These are phyloP conservation scores for Rhynchospora pubera DNA, from an alignment of 176 grass and related monocot species.

Conservation along the genomic window DNA sequence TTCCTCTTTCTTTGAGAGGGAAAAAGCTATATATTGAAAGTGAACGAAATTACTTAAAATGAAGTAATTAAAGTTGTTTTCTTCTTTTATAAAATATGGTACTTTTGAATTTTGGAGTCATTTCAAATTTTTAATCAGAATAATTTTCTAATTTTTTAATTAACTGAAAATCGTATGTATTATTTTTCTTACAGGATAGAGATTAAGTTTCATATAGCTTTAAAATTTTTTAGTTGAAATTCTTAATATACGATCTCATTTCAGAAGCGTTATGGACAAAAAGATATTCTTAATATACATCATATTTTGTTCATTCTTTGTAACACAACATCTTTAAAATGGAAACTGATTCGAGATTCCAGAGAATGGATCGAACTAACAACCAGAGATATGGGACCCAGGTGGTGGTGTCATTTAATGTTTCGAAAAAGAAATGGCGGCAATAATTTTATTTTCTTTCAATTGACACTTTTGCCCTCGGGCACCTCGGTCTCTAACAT, in stretches of 20 bases:
- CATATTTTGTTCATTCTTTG: too few relatives aligned
- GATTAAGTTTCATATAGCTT: too few relatives aligned
- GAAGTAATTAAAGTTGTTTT: too few relatives aligned
- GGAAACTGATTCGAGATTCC: background rate
- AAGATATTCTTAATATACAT: too few relatives aligned
- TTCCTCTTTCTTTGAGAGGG: too few relatives aligned
- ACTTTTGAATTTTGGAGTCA: background rate
- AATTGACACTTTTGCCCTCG: background rate
- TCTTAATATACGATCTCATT: too few relatives aligned
- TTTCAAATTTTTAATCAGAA: background rate
- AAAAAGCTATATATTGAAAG: background rate
- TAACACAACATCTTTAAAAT: background rate
- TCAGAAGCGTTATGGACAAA: too few relatives aligned
- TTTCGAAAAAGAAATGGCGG: background rate
- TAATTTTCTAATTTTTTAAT: background rate
- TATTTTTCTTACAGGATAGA: too few relatives aligned
- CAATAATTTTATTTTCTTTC: background rate
- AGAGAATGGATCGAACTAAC: background rate
- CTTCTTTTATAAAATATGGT: background rate
- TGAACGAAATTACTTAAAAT: too few relatives aligned
- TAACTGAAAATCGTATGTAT: too few relatives aligned
- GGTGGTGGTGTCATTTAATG: background rate
- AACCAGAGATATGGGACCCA: background rate
- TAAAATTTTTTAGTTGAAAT: too few relatives aligned
- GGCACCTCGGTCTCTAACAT: background rate